Base-by-base conservation (phyloP, 176 grass and related monocot species). In the Olyra latifolia region DNA sequence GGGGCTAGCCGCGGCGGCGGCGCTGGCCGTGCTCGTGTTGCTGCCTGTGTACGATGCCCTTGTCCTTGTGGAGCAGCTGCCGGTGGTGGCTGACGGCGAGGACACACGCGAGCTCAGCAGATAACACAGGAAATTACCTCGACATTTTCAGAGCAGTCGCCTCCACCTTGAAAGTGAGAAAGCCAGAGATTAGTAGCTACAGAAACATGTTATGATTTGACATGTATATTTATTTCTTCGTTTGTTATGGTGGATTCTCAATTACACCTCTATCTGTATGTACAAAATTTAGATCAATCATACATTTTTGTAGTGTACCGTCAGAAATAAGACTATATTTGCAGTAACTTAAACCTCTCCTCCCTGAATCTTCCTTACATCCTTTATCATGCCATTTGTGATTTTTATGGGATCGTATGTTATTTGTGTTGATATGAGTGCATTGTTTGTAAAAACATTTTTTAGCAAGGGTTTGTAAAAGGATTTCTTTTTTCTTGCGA, bases 41-140 rank as follows among this genome's bases (percentile, higher is more conserved):
- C 69, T 72, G 50, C 87, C 81, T 12, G 50, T 88, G 19, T 54
- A 83, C 59, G 86, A 88, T 0, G 68, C 75, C 15, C 68, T 88
- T 15, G 48, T 64, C 15, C 48, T 88, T 1, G 87, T 15, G 42
- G 69, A 83, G 2, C 43, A 62, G 30, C 22, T 41, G 80, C 57
- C 56, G 20, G 20, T 17, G 55, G 67, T 7, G 11, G 16, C 45
- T 30, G 8, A 20, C 30, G n/a, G 29, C n/a, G 5, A 62, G 57
- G 44, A 52, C 8, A 14, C 28, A 12, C 11, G 4, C n/a, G 53
- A 61, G 42, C 27, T 49, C 28, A 43, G 2, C 56, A 72, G 79
- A 72, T 52, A 53, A 71, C 53, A 22, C 58, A 45, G 16, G 22
- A 43, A 29, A 7, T 68, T 29, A 6, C 10, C 38, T 41, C n/a